Evolutionary conservation across 2,329 filamentous ascomycete genomes (phyloP).

Genomic region (Pezicula rhizophila): DNA sequence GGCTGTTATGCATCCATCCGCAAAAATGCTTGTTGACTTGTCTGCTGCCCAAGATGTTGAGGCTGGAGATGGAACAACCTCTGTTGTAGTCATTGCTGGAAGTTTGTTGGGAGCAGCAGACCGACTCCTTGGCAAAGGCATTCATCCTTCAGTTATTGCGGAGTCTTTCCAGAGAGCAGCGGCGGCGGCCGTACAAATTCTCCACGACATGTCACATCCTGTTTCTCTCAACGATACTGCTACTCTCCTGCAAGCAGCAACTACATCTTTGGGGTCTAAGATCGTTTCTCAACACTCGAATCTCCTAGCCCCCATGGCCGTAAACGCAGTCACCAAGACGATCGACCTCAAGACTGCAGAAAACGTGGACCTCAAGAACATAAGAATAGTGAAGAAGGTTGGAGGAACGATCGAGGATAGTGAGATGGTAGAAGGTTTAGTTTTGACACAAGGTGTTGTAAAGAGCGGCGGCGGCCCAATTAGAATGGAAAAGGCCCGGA

Average conservation of each 20-base stretch:
- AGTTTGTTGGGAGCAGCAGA: conserved; percentile 92
- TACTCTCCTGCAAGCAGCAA: conserved; percentile 90
- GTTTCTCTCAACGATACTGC: conserved; percentile 83
- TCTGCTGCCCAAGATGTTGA: conserved; percentile 97
- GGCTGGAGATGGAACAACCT: conserved; percentile 96
- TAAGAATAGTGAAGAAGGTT: conserved; percentile 94
- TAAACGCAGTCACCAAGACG: conserved; percentile 91
- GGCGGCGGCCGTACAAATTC: conserved; percentile 77
- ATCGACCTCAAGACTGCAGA: conserved; percentile 94
- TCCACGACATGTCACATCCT: conserved; percentile 93
- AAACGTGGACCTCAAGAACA: conserved; percentile 94
- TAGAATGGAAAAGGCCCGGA: conserved; percentile 94
- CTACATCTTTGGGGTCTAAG: conserved; percentile 95
- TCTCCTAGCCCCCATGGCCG: conserved; percentile 92
- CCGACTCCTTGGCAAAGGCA: conserved; percentile 81
- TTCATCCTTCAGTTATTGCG: conserved; percentile 96
- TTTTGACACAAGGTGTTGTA: conserved; percentile 85
- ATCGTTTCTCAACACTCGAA: conserved; percentile 97
- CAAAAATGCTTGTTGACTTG: conserved; percentile 97
- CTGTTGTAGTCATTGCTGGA: conserved; percentile 95
- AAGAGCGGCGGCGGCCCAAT: conserved; percentile 89
- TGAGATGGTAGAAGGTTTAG: conserved; percentile 91
- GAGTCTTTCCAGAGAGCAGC: conserved; percentile 96
- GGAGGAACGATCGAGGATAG: conserved; percentile 98
- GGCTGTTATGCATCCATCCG: conserved; percentile 98